Conservation (phyloP, 805 yeast species). For the Jamesozyma hellenica region DNA sequence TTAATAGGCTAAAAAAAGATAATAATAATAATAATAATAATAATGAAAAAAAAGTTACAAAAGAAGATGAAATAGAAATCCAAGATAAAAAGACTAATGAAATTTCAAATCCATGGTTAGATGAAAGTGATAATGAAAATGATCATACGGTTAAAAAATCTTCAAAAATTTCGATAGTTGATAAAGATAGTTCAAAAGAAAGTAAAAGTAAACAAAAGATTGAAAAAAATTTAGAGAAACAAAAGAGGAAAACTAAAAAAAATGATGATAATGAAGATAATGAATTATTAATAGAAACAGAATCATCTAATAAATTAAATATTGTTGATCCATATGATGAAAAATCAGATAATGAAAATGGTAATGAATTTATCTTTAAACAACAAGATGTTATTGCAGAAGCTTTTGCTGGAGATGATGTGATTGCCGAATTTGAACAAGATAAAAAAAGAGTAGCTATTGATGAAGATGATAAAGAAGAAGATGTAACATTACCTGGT, state of each 20-base stretch:
- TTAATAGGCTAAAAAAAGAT: slow-evolving; percentile 29
- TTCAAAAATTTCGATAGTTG: slow-evolving; percentile 38
- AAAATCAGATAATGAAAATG: slow-evolving; percentile 39
- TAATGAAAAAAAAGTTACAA: slow-evolving; percentile 4
- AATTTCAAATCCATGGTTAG: slow-evolving; percentile 44
- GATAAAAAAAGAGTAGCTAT: slow-evolving; percentile 60
- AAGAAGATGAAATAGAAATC: background rate
- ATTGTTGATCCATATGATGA: slow-evolving; percentile 40
- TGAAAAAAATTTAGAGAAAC: slow-evolving; percentile 23
- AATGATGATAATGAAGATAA: slow-evolving; percentile 32
- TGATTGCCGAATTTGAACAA: slow-evolving; percentile 60
- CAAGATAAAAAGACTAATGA: slow-evolving; percentile 10
- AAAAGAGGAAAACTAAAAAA: slow-evolving; percentile 19
- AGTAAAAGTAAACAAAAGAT: slow-evolving; percentile 41
- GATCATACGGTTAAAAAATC: slow-evolving; percentile 30
- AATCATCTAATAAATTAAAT: slow-evolving; percentile 39
- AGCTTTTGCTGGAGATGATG: slow-evolving; percentile 97
- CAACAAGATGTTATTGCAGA: slow-evolving; percentile 76
- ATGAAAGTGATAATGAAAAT: slow-evolving; percentile 23
- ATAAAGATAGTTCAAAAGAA: slow-evolving; percentile 39
- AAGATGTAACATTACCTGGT: slow-evolving; percentile 83
- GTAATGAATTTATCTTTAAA: slow-evolving; percentile 45
- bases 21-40: slow-evolving; percentile 7
- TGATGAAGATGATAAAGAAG: slow-evolving; percentile 81
- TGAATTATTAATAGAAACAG: slow-evolving; percentile 35